Evolutionary conservation across 1,284 basidiomycete species (phyloP).

Genomic region (Moniliophthora roreri): DNA sequence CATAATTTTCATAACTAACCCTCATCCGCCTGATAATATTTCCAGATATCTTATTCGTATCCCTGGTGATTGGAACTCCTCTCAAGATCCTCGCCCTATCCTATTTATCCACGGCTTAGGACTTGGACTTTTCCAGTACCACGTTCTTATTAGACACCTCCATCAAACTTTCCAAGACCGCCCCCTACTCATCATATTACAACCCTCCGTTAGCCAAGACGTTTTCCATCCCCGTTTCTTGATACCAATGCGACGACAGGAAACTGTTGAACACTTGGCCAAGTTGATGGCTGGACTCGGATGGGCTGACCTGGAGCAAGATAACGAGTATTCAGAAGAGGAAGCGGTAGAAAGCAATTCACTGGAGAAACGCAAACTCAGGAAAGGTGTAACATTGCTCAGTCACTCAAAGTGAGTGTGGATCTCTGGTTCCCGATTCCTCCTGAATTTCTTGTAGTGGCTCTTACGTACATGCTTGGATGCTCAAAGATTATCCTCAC

Average conservation of each 20-base stretch:
- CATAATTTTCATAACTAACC: constrained; percentile 10
- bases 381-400: constrained; percentile 68
- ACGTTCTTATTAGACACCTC: constrained; percentile 48
- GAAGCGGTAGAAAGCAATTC: constrained; percentile 21
- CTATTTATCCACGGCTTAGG: constrained; percentile 89
- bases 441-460: constrained; percentile 45
- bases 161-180: constrained; percentile 58
- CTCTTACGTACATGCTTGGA: constrained; percentile 79
- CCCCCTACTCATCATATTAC: constrained; percentile 77
- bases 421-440: neutral
- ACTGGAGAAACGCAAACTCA: constrained; percentile 17
- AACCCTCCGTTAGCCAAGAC: constrained; percentile 84
- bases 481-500: constrained; percentile 76
- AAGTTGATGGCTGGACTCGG: constrained; percentile 61
- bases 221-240: constrained; percentile 78
- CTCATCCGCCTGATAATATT: constrained; percentile 8
- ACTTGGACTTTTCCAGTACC: constrained; percentile 74
- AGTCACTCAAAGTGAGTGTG: constrained; percentile 83
- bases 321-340: constrained; percentile 25
- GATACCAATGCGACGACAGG: constrained; percentile 61
- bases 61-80: constrained; percentile 63
- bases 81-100: constrained; percentile 61
- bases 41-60: constrained; percentile 73
- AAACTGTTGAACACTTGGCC: constrained; percentile 61
- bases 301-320: constrained; percentile 48